Percentiles rank a stretch among this genome's conserved stretches.
Evolutionary conservation across 2,329 filamentous ascomycete genomes (phyloP).

Genomic region (Neopestalotiopsis rosae): DNA sequence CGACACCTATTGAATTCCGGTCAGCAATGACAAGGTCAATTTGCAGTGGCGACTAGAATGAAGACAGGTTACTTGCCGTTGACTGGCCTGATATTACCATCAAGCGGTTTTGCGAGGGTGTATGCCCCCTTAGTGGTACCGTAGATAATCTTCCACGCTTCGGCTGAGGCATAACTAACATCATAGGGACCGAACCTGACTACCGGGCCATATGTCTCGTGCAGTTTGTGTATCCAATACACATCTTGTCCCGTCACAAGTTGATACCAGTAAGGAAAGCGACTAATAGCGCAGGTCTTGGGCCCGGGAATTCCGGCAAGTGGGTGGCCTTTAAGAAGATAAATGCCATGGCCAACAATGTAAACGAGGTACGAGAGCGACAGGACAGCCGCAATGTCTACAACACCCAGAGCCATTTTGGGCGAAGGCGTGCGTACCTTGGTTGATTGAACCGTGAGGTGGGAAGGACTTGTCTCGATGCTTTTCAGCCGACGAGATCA

Average conservation of each 20-base stretch:
- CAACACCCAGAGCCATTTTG: background rate
- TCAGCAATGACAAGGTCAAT: background rate
- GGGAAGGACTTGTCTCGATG: background rate
- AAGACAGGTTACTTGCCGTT: conserved; percentile 20
- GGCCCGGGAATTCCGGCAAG: conserved; percentile 29
- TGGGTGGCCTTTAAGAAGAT: conserved; percentile 30
- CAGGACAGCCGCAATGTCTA: background rate
- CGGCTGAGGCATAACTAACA: conserved; percentile 26
- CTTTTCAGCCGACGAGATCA: background rate
- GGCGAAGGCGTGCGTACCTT: background rate
- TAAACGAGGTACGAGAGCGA: conserved; percentile 12
- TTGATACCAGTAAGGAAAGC: conserved; percentile 30
- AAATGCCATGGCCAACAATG: conserved; percentile 22
- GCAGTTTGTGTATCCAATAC: conserved; percentile 27
- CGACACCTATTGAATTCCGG: conserved; percentile 15
- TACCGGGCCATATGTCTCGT: conserved; percentile 27
- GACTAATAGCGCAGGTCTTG: conserved; percentile 25
- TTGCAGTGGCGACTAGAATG: background rate
- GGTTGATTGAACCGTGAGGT: background rate
- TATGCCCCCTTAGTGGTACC: conserved; percentile 22
- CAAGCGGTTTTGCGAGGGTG: conserved; percentile 12
- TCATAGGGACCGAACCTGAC: conserved; percentile 28
- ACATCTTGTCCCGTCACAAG: conserved; percentile 26
- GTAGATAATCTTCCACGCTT: conserved; percentile 29
- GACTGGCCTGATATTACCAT: conserved; percentile 24